Evolutionary conservation across 2,329 filamentous ascomycete species (phyloP), one percentile per base, ranked within the genome.

Genomic region (Monascus ruber): DNA sequence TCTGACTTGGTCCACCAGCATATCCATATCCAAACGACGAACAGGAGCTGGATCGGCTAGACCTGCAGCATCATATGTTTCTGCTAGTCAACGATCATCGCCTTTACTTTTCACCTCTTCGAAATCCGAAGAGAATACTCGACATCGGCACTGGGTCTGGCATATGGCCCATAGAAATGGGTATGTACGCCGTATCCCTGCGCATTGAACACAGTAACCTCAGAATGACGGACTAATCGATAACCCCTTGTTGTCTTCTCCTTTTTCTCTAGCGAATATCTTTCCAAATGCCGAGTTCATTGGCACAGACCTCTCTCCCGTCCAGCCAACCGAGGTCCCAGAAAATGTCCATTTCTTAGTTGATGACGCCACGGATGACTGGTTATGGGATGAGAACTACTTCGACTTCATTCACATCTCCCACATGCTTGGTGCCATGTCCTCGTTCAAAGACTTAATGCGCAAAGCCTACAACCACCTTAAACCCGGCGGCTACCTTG

Each of bases 311-410:
- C 66, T 84, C 5, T 82, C 78, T 1, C 78, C 79, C 1, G 77
- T 83, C 25, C 80, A 84, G 51, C 78, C 79, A 2, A 63, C 64
- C 4, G 67, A 73, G 35, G 79, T 85, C 1, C 82, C 83, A 0
- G 72, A 74, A 11, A 88, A 88, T 45, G 79, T 86, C 9, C 74
- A 77, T 45, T 88, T 88, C 47, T 77, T 77, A 43, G 72, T 88
- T 34, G 81, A 86, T 52, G 82, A 87, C 50, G 70, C 70, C 53
- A 69, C 72, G 3, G 75, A 78, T 51, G 72, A 81, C 40, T 79
- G 76, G 76, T 62, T 73, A 61, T 53, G 75, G 61, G 62, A 68
- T 4, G 50, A 62, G 0, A 49, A 67, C 40, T 51, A 68, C 46
- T 69, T 79, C 49, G 76, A 81, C 56, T 72, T 73, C 42, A 69